These are phyloP conservation scores for Aureobasidium sp. DNA, from an alignment of 2,329 filamentous ascomycete species.

Conservation along the genomic window DNA sequence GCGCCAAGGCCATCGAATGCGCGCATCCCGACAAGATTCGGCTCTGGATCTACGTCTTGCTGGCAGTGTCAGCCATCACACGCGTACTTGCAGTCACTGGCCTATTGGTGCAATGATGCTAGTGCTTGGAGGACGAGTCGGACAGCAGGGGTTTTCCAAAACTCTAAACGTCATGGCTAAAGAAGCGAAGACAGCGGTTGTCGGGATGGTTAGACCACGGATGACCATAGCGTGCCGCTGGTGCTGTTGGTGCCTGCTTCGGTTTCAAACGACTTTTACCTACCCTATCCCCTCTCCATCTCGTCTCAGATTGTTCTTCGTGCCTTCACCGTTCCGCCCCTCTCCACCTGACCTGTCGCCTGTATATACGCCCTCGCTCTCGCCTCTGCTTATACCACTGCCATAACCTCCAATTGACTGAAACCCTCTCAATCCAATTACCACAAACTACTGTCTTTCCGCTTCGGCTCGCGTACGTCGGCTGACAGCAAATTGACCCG, in stretches of 20 bases:
- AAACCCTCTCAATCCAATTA: not conserved
- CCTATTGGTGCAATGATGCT: not conserved
- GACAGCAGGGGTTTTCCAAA: not conserved
- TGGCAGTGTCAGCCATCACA: not conserved
- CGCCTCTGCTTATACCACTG: not conserved
- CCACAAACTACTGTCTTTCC: not conserved
- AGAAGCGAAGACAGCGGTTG: conserved; percentile 8
- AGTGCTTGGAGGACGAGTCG: not conserved
- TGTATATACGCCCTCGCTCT: not conserved
- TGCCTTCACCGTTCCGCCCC: not conserved
- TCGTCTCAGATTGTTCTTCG: not conserved
- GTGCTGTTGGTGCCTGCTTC: conserved; percentile 1
- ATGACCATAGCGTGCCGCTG: not conserved
- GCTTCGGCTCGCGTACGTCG: not conserved
- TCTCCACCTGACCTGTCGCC: not conserved
- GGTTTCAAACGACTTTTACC: conserved; percentile 14
- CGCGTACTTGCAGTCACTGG: not conserved
- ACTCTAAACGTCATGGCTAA: not conserved
- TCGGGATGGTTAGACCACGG: not conserved
- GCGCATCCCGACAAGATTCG: not conserved
- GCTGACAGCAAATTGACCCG: not conserved
- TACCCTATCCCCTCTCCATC: conserved; percentile 1
- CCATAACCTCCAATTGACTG: not conserved
- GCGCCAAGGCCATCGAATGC: not conserved
- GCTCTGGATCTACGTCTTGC: conserved; percentile 1